Conservation (phyloP, 1,284 basidiomycete genomes). For the Agaricales sp. region DNA sequence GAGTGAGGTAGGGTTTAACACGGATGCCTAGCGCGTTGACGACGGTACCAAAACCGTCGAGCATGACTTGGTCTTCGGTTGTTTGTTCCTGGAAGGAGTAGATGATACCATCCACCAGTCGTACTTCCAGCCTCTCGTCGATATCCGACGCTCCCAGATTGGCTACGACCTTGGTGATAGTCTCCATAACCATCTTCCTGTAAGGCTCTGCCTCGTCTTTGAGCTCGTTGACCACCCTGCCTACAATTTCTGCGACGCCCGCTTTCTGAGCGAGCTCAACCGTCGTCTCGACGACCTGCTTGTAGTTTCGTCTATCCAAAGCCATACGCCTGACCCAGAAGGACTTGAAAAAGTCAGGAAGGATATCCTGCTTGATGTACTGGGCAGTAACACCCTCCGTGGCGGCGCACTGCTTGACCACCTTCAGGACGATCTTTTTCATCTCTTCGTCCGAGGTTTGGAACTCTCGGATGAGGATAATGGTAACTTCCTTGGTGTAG, state of each 20-base stretch:
- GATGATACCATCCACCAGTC: conserved; percentile 96
- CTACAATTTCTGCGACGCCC: conserved; percentile 93
- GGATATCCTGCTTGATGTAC: conserved; percentile 94
- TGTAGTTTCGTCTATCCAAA: conserved; percentile 91
- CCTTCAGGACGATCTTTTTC: conserved; percentile 99
- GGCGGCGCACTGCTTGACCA: conserved; percentile 97
- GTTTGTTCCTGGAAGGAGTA: conserved; percentile 99
- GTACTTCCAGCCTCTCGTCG: conserved; percentile 90
- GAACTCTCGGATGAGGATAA: conserved; percentile 98
- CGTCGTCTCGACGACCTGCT: conserved; percentile 97
- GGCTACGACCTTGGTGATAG: conserved; percentile 93
- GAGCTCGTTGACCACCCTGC: conserved; percentile 90
- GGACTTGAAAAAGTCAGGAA: conserved; percentile 99
- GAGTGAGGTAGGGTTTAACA: conserved; percentile 98
- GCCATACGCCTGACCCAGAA: conserved; percentile 99
- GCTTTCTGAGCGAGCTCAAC: conserved; percentile 96
- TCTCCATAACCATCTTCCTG: conserved; percentile 99
- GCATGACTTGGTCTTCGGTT: conserved; percentile 97
- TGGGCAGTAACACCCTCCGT: conserved; percentile 93
- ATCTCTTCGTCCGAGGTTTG: conserved; percentile 99
- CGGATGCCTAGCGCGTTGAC: conserved; percentile 94
- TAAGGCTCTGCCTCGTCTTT: conserved; percentile 97
- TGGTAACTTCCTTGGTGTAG: conserved; percentile 95
- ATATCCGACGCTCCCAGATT: conserved; percentile 93
- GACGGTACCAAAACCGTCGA: conserved; percentile 96